Evolutionary conservation across 1,284 basidiomycete species (phyloP).

Genomic region (Xanthoconium separans): DNA sequence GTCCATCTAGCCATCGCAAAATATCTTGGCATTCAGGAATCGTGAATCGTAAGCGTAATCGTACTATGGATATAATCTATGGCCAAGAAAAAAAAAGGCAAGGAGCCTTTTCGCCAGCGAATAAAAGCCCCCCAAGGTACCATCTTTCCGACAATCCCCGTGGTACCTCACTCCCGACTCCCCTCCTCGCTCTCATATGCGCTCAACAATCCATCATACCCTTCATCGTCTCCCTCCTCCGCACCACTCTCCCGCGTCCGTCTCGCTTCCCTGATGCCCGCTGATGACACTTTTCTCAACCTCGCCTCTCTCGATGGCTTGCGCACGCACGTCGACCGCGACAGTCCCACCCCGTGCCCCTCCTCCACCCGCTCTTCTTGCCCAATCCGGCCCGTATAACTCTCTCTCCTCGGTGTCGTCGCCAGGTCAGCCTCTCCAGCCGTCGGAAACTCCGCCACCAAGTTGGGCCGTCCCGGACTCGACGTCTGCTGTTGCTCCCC

Average conservation of each 20-base stretch:
- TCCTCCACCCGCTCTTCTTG: neutral
- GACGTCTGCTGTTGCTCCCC: slow-evolving; percentile 31
- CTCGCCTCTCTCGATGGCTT: slow-evolving; percentile 47
- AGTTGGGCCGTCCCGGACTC: slow-evolving; percentile 41
- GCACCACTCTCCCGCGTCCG: slow-evolving; percentile 56
- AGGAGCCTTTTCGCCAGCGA: neutral
- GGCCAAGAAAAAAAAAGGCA: neutral
- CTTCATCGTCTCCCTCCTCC: slow-evolving; percentile 75
- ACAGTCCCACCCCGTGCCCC: slow-evolving; percentile 9
- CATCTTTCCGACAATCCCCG: neutral
- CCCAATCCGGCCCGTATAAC: slow-evolving; percentile 39
- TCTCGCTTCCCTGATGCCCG: slow-evolving; percentile 40
- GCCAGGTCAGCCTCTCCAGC: slow-evolving; percentile 50
- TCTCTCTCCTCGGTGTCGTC: slow-evolving; percentile 55
- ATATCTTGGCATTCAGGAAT: neutral
- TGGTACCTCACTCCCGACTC: slow-evolving; percentile 26
- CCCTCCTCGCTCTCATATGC: slow-evolving; percentile 75
- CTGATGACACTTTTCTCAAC: slow-evolving; percentile 44
- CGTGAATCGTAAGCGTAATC: neutral
- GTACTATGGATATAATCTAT: neutral
- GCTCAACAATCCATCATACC: slow-evolving; percentile 72
- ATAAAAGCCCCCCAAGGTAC: neutral
- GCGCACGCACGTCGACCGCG: slow-evolving; percentile 38
- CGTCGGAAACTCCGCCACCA: slow-evolving; percentile 50
- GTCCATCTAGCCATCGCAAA: neutral